Percentiles rank a stretch among this genome's conserved stretches.
phyloP scores from a whole-genome alignment of 148 eudicot species.

The Dianthus caryophyllus region DNA sequence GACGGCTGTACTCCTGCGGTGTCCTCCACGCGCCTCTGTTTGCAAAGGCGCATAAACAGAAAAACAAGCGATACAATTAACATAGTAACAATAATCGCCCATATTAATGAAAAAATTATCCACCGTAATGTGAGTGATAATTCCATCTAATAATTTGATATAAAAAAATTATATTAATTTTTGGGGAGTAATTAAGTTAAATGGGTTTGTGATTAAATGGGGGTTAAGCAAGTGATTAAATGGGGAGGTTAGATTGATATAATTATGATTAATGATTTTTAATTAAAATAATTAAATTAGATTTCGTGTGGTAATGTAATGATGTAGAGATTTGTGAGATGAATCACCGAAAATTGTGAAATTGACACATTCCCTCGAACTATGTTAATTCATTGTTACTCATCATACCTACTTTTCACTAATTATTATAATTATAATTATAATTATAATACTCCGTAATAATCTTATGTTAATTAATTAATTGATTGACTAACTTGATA shows the following conservation, averaged over 20 bases:
- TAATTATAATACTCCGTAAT: too few species aligned
- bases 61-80: constrained; percentile 7
- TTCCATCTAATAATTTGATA: constrained; percentile 12
- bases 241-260: background rate
- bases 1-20: background rate
- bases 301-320: constrained; percentile 20
- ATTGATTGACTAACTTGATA: too few species aligned
- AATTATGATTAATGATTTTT: background rate
- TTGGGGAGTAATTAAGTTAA: constrained; percentile 14
- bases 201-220: background rate
- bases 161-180: too few species aligned
- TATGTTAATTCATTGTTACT: constrained; percentile 2
- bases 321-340: constrained; percentile 18
- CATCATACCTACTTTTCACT: background rate
- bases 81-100: constrained; percentile 2
- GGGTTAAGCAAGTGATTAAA: background rate
- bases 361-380: constrained; percentile 4
- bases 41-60: constrained; percentile 17
- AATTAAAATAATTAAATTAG: background rate
- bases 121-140: constrained; percentile 12
- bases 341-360: constrained; percentile 9
- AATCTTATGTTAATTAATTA: too few species aligned
- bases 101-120: constrained; percentile 20
- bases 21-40: constrained; percentile 17
- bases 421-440: too few species aligned